These are phyloP conservation scores for Agastache rugosa DNA, from an alignment of 257 asterid species.

Conservation along the genomic window DNA sequence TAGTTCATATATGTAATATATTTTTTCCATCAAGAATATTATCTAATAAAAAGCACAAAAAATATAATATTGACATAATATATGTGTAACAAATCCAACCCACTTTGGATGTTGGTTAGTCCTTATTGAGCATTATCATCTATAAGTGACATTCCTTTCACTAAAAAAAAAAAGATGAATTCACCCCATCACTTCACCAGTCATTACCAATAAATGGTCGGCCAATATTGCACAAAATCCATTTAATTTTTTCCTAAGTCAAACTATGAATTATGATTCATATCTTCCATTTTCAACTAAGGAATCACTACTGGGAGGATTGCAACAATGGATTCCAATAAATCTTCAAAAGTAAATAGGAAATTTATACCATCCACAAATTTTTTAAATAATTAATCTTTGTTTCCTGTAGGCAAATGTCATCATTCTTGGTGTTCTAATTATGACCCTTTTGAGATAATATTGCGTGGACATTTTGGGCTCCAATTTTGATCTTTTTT, in stretches of 20 bases:
- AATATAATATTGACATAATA: not conserved
- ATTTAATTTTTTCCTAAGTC: constrained; percentile 23
- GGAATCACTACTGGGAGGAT: constrained; percentile 34
- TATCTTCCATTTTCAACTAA: constrained; percentile 38
- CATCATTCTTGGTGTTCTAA: constrained; percentile 22
- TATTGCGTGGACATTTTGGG: constrained; percentile 4
- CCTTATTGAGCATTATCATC: constrained; percentile 37
- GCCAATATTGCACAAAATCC: constrained; percentile 42
- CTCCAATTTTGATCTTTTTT: constrained; percentile 17
- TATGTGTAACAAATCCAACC: constrained; percentile 28
- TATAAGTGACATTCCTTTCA: constrained; percentile 32
- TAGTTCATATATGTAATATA: not conserved
- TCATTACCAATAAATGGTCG: constrained; percentile 44
- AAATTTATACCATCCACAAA: constrained; percentile 25
- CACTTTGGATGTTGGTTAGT: constrained; percentile 47
- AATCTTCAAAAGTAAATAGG: constrained; percentile 20
- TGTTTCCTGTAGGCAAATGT: not conserved
- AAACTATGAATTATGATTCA: constrained; percentile 38
- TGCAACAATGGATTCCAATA: constrained; percentile 30
- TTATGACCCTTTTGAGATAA: constrained; percentile 11
- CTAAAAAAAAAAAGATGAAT: constrained; percentile 22
- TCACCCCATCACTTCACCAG: constrained; percentile 43
- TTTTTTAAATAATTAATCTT: not conserved
- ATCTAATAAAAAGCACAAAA: not conserved
- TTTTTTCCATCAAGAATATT: not conserved